These are phyloP conservation scores for Hygrophorus russula DNA, from an alignment of 768 basidiomycete species.

Conservation along the genomic window DNA sequence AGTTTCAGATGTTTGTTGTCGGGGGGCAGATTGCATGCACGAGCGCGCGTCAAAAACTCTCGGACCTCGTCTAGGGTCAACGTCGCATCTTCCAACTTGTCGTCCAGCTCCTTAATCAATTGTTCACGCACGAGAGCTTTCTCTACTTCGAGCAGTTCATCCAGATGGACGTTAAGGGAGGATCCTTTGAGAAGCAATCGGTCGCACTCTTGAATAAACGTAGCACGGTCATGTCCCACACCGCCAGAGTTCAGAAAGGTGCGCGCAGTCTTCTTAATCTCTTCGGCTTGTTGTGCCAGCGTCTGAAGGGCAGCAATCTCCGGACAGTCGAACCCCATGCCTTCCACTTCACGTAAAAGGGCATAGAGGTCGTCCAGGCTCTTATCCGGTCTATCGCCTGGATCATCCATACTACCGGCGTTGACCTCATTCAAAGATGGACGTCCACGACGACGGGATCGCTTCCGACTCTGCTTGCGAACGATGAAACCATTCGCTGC, in stretches of 20 bases:
- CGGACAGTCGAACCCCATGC: conserved; percentile 73
- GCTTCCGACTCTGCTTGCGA: conserved; percentile 72
- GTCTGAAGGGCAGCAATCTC: conserved; percentile 52
- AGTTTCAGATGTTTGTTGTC: conserved; percentile 57
- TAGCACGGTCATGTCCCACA: conserved; percentile 33
- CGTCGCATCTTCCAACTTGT: conserved; percentile 46
- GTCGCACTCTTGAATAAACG: conserved; percentile 60
- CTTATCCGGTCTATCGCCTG: conserved; percentile 59
- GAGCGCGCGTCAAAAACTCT: conserved; percentile 58
- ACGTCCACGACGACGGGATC: conserved; percentile 52
- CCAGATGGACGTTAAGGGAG: conserved; percentile 73
- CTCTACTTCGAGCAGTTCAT: conserved; percentile 68
- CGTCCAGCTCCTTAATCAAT: conserved; percentile 65
- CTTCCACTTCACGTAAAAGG: conserved; percentile 61
- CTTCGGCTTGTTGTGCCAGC: conserved; percentile 54
- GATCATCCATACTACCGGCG: conserved; percentile 32
- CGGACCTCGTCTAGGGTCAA: conserved; percentile 73
- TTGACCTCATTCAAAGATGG: conserved; percentile 29
- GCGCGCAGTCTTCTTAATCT: conserved; percentile 44
- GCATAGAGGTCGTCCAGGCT: conserved; percentile 59
- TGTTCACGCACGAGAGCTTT: conserved; percentile 73
- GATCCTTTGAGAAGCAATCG: conserved; percentile 57
- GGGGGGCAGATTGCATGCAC: conserved; percentile 47
- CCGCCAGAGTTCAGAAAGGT: conserved; percentile 33
- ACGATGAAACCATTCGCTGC: conserved; percentile 67